These are phyloP conservation scores for Acer campestre DNA, from an alignment of 345 rosid species.

Conservation along the genomic window DNA sequence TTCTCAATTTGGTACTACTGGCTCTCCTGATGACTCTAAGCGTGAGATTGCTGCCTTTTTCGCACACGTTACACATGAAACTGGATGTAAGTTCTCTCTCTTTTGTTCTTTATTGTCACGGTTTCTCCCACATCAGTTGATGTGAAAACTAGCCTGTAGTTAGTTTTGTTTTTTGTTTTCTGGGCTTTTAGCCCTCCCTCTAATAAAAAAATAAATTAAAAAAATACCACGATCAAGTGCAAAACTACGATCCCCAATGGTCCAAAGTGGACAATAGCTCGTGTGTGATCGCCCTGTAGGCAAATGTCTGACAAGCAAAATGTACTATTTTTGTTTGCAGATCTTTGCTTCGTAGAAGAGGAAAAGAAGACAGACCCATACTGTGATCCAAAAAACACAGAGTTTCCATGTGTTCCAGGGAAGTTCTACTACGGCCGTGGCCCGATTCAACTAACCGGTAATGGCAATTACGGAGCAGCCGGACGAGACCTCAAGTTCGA, in stretches of 20 bases:
- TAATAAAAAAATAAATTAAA: too few species aligned
- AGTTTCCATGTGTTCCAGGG: slow-evolving; percentile 56
- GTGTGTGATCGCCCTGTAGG: too few species aligned
- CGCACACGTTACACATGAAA: slow-evolving; percentile 54
- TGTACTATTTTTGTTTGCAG: not conserved
- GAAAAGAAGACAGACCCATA: slow-evolving; percentile 37
- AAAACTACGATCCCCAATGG: too few species aligned
- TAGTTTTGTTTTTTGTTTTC: too few species aligned
- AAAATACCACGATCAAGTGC: too few species aligned
- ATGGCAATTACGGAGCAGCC: slow-evolving; percentile 68
- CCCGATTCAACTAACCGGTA: slow-evolving; percentile 71
- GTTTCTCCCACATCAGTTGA: too few species aligned
- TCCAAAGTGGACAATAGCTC: too few species aligned
- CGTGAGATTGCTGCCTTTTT: slow-evolving; percentile 58
- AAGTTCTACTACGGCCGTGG: slow-evolving; percentile 71
- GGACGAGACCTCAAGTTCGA: slow-evolving; percentile 55
- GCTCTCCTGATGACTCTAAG: slow-evolving; percentile 38
- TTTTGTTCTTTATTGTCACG: too few species aligned
- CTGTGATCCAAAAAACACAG: slow-evolving; percentile 44
- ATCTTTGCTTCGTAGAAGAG: not conserved
- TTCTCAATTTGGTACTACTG: slow-evolving; percentile 38
- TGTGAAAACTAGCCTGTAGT: too few species aligned
- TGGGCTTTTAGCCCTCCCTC: too few species aligned
- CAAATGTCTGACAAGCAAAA: not conserved
- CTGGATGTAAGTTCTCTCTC: slow-evolving; percentile 38